Percentiles rank a stretch among this genome's conserved stretches.
These are phyloP conservation scores for Coniosporium tulheliwenetii DNA, from an alignment of 2,329 filamentous ascomycete genomes.

Conservation along the genomic window DNA sequence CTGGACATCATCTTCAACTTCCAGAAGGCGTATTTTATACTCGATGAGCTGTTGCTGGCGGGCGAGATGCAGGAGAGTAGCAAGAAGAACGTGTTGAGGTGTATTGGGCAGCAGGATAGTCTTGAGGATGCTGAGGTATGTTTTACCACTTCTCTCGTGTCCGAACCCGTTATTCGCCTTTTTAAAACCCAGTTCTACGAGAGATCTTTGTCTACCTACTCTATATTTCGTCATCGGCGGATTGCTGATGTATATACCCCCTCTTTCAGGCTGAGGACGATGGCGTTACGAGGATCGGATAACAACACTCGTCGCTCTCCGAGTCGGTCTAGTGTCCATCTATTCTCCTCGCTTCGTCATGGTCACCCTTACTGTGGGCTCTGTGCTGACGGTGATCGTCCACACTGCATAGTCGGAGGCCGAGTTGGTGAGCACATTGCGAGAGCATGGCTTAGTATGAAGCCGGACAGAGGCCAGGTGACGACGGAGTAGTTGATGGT, in stretches of 20 bases:
- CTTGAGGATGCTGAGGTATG: slow-evolving; percentile 98
- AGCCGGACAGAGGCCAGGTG: no score
- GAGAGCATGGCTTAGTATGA: no score
- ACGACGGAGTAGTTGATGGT: no score
- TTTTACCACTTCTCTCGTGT: slow-evolving; percentile 11
- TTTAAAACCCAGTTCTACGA: slow-evolving; percentile 1
- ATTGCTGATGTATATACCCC: slow-evolving; percentile 11
- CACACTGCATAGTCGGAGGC: no score
- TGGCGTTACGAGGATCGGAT: slow-evolving; percentile 57
- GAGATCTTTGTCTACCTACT: slow-evolving; percentile 1
- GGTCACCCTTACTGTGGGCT: no score
- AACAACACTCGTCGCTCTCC: slow-evolving; percentile 15
- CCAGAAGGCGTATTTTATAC: slow-evolving; percentile 98
- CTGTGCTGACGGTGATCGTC: no score
- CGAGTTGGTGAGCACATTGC: no score
- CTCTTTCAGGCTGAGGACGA: slow-evolving; percentile 22
- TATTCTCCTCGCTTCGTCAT: no score
- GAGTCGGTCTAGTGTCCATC: no score
- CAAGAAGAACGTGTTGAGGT: slow-evolving; percentile 95
- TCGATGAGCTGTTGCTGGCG: slow-evolving; percentile 87
- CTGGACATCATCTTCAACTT: slow-evolving; percentile 99
- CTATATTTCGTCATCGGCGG: not conserved
- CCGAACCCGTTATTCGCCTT: not conserved
- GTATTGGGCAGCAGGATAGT: slow-evolving; percentile 93
- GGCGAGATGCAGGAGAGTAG: slow-evolving; percentile 98